Evolutionary conservation across 768 basidiomycete species (phyloP).

Genomic region (Paxillus involutus): DNA sequence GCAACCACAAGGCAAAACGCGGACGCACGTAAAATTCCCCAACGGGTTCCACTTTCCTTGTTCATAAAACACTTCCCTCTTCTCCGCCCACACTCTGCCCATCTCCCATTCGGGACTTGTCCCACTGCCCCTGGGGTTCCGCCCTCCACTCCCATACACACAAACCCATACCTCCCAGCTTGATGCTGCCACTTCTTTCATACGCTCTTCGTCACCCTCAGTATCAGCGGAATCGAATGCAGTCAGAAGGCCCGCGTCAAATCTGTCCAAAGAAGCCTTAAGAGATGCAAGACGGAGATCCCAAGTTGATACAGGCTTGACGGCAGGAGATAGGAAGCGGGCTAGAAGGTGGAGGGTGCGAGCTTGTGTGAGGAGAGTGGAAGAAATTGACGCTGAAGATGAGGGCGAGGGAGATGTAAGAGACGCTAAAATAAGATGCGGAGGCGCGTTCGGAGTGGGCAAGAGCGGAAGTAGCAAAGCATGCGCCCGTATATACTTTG

Average conservation of each 20-base stretch:
- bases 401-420: conserved; percentile 43
- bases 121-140: not conserved
- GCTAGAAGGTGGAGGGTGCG: conserved; percentile 71
- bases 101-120: conserved; percentile 74
- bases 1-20: not conserved
- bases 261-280: conserved; percentile 80
- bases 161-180: conserved; percentile 81
- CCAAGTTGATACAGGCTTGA: conserved; percentile 76
- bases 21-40: conserved; percentile 75
- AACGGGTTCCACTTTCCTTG: conserved; percentile 75
- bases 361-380: conserved; percentile 55
- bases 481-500: conserved; percentile 68
- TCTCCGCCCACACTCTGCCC: conserved; percentile 94
- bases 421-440: conserved; percentile 64
- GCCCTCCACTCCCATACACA: conserved; percentile 33
- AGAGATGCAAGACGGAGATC: conserved; percentile 61
- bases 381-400: conserved; percentile 34
- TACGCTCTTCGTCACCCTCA: conserved; percentile 65
- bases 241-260: conserved; percentile 82
- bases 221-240: conserved; percentile 89
- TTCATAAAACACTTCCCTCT: conserved; percentile 92
- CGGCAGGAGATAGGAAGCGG: conserved; percentile 64
- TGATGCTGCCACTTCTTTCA: conserved; percentile 80
- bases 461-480: conserved; percentile 60
- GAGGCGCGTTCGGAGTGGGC: conserved; percentile 54